Percentiles rank a stretch among this genome's conserved stretches.
These are phyloP conservation scores for Curvularia spicifera DNA, from an alignment of 2,329 filamentous ascomycete genomes.

Conservation along the genomic window DNA sequence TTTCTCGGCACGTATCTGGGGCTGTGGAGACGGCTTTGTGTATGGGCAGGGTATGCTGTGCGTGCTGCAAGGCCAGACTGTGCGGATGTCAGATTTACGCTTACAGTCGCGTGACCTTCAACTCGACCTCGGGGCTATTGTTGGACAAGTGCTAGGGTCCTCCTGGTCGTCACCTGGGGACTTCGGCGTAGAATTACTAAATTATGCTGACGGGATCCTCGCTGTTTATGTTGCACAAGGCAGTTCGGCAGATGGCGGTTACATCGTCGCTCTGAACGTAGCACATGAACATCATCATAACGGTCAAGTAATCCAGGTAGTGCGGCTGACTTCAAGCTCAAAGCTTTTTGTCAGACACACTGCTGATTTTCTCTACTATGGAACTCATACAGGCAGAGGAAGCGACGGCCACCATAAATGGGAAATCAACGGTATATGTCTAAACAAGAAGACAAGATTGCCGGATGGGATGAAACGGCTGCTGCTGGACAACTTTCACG, in stretches of 20 bases:
- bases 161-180: slow-evolving; percentile 48
- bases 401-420: slow-evolving; percentile 66
- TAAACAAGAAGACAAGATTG: slow-evolving; percentile 50
- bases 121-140: slow-evolving; percentile 30
- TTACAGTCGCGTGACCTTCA: slow-evolving; percentile 13
- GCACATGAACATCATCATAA: slow-evolving; percentile 22
- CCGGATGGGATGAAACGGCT: slow-evolving; percentile 54
- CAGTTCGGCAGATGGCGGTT: slow-evolving; percentile 21
- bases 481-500: slow-evolving; percentile 65
- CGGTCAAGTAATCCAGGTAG: slow-evolving; percentile 47
- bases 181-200: slow-evolving; percentile 36
- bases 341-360: slow-evolving; percentile 74
- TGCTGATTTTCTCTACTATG: slow-evolving; percentile 67
- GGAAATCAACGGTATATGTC: slow-evolving; percentile 59
- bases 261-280: slow-evolving; percentile 39
- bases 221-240: slow-evolving; percentile 30
- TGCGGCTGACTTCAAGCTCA: slow-evolving; percentile 44
- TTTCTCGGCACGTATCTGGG: slow-evolving; percentile 66
- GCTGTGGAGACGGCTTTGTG: slow-evolving; percentile 65
- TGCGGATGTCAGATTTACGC: slow-evolving; percentile 67
- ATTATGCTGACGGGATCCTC: slow-evolving; percentile 45
- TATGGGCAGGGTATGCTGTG: slow-evolving; percentile 70
- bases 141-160: slow-evolving; percentile 17
- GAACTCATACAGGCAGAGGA: slow-evolving; percentile 64
- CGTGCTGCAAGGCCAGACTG: slow-evolving; percentile 61